Base-by-base conservation (phyloP, 208 protist species). In the Angomonas desouzai region DNA sequence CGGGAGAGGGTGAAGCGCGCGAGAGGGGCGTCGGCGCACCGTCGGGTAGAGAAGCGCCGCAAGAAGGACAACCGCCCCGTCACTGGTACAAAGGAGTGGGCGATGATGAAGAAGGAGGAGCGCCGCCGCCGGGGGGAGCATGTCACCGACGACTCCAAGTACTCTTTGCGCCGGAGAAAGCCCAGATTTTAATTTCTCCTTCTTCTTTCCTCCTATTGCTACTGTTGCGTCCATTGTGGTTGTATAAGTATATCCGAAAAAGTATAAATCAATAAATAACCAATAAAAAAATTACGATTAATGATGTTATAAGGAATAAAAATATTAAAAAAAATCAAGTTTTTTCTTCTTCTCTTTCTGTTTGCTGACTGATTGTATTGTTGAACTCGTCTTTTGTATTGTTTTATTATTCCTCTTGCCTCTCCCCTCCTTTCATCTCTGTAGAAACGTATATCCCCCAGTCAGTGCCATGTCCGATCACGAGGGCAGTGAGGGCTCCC, bases 91-190 rank as follows among this genome's bases (percentile, higher is more conserved):
- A 88, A 85, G 59, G 91, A 98, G 9, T 99, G 97, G 97, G 96
- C 99, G 25, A 60, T 94, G 18, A 65, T 92, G 20, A 99, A 99
- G 79, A 99, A 99, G 70, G 89, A 98, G 56, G 91, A 98, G 49
- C 90, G 96, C 29, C 82, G 94, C 9, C 81, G 80, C 30, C 87
- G 96, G 68, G 97, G 98, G 13, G 89, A 94, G 63, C 70, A 92
- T 33, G 93, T 97, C 16, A 82, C 83, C 4, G 70, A 57, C 0
- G 94, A 99, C 67, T 89, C 85, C 48, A 99, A 99, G 81, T 99
- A 99, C 76, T 98, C 98, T n/a, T 97, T 93, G 65, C 74, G 97
- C 18, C 94, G 81, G 60, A 89, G 98, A 40, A 74, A 78, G 13
- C 77, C 77, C 1, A 79, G 87, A 11, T 98, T 98, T 64, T 98